Base-by-base conservation (phyloP, 2,329 filamentous ascomycete species). In the Apiospora sp. region DNA sequence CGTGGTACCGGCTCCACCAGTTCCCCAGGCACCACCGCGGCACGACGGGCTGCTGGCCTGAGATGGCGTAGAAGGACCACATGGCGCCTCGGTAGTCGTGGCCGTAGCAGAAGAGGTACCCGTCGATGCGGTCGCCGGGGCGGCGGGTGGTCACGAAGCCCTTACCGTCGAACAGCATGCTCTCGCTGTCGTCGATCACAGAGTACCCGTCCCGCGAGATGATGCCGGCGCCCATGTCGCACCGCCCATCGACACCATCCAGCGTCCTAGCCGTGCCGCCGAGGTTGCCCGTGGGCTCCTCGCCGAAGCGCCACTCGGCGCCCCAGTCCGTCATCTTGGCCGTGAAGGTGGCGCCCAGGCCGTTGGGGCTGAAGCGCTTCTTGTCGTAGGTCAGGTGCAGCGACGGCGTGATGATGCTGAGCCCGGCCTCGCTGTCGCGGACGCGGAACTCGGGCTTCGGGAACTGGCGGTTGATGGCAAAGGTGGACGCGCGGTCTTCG, bases 1-100 rank as follows among this genome's bases (percentile, higher is more conserved):
- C 85, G 76, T 92, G 87, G 78, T 91, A 92, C 14, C 90, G 83
- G 68, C 87, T 89, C 90, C 90, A 92, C 90, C 90, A 92, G 75
- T 91, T 92, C 0, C 90, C 90, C 48, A 92, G 81, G 0, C 87
- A 84, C 83, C 87, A 91, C 16, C 89, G 83, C 0, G 89, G 89
- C 0, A 91, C 78, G 8, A 86, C 72, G 4, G 89, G 89, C 75
- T 90, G 88, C n/a, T 82, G 82, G 2, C 89, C 89, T 1, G 88
- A 90, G 16, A 91, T 79, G 1, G 83, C 82, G 77, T 89, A 91
- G 58, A 89, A 86, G 0, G 86, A 85, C 71, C 84, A 83, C 71
- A 91, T 84, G n/a, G 88, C 89, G 6, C 80, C 85, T 69, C 83
- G 83, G 76, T 88, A 91, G 75, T 91, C 87, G 72, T 84, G 84